Percentiles rank a stretch among this genome's conserved stretches.
Evolutionary conservation across 1,139 yeast genomes (phyloP).

Genomic region (Nakaseomyces nivariensis): DNA sequence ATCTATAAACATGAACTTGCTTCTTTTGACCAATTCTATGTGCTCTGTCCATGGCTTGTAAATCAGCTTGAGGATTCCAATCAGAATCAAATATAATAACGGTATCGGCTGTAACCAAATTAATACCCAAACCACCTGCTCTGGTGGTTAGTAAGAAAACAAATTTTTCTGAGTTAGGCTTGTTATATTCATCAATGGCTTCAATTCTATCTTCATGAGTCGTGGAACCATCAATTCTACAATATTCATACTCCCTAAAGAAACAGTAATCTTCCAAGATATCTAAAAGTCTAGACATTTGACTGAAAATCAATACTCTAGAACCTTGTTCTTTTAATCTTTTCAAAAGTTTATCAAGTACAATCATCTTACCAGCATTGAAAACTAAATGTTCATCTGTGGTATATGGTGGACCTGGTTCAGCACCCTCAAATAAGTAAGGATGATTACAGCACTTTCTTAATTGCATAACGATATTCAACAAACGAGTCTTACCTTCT

Average conservation of each 20-base stretch:
- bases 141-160: conserved; percentile 66
- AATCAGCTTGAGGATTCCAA: conserved; percentile 84
- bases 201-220: conserved; percentile 66
- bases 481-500: conserved; percentile 63
- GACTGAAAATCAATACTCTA: conserved; percentile 67
- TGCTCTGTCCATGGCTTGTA: conserved; percentile 84
- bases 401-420: conserved; percentile 79
- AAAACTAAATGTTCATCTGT: conserved; percentile 72
- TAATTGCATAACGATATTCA: conserved; percentile 75
- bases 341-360: conserved; percentile 56
- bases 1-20: conserved; percentile 67
- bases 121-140: conserved; percentile 84
- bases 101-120: conserved; percentile 65
- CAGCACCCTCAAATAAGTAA: conserved; percentile 75
- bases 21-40: conserved; percentile 81
- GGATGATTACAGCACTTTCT: conserved; percentile 82
- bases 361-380: conserved; percentile 64
- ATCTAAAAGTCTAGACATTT: conserved; percentile 74
- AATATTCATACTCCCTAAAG: conserved; percentile 57
- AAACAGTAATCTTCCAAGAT: conserved; percentile 69
- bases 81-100: conserved; percentile 69
- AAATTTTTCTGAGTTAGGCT: conserved; percentile 59
- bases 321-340: conserved; percentile 60
- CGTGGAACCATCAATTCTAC: conserved; percentile 76
- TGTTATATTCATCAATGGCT: conserved; percentile 69